A percentile compares a stretch with the other conserved stretches of the same genome.
Conservation (phyloP, 2,329 filamentous ascomycete species). For the Fusarium nanum region DNA sequence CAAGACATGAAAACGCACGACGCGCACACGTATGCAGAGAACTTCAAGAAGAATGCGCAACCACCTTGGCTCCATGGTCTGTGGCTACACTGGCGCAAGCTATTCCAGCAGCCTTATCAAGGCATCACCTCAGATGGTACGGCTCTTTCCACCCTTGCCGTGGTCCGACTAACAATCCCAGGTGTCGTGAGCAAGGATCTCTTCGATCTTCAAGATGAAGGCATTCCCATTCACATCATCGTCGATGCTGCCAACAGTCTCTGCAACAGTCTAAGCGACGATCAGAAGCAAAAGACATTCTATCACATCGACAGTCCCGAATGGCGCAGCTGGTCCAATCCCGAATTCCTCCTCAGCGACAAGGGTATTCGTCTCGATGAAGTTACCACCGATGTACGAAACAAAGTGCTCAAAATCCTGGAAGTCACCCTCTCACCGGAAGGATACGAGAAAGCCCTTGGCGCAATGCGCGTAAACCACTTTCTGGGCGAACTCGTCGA, state of each 20-base stretch:
- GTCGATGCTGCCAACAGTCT: slow-evolving; percentile 58
- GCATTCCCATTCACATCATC: slow-evolving; percentile 68
- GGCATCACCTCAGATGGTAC: slow-evolving; percentile 76
- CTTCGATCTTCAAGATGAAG: slow-evolving; percentile 72
- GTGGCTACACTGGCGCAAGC: slow-evolving; percentile 67
- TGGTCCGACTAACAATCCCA: slow-evolving; percentile 40
- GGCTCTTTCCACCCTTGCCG: accelerated
- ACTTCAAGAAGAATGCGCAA: slow-evolving; percentile 66
- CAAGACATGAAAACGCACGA: slow-evolving; percentile 68
- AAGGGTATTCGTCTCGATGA: slow-evolving; percentile 79
- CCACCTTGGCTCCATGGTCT: slow-evolving; percentile 76
- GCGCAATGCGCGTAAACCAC: slow-evolving; percentile 79
- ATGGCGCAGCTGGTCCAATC: slow-evolving; percentile 78
- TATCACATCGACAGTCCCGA: slow-evolving; percentile 75
- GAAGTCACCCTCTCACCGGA: slow-evolving; percentile 71
- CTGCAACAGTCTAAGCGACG: accelerated
- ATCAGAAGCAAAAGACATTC: not conserved
- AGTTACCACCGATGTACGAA: slow-evolving; percentile 27
- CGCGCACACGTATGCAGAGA: slow-evolving; percentile 70
- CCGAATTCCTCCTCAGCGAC: slow-evolving; percentile 76
- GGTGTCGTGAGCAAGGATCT: slow-evolving; percentile 64
- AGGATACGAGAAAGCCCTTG: slow-evolving; percentile 76
- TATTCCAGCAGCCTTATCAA: slow-evolving; percentile 74
- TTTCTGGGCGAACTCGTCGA: slow-evolving; percentile 77
- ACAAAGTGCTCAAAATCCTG: not conserved